A percentile compares a stretch with the other conserved stretches of the same genome.
phyloP scores from a whole-genome alignment of 2,329 filamentous ascomycete species.

The Coleophoma eucalyptorum region DNA sequence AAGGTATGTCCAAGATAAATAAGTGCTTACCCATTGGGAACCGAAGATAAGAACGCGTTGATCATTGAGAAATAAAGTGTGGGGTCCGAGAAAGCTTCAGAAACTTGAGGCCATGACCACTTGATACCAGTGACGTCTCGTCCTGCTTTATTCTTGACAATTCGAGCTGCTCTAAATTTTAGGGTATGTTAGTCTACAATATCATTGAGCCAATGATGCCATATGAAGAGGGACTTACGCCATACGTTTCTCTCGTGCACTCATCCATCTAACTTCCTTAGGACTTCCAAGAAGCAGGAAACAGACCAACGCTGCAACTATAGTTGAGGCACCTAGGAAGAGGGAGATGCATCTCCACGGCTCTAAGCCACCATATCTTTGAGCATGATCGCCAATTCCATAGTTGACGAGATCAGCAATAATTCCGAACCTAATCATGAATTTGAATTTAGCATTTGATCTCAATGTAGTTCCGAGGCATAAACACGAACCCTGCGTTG shows the following conservation, averaged over 20 bases:
- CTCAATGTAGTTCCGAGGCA: too few relatives aligned
- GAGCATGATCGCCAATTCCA: constrained; percentile 11
- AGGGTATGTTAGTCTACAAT: too few relatives aligned
- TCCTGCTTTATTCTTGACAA: constrained; percentile 15
- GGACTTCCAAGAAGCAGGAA: constrained; percentile 20
- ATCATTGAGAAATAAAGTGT: not conserved
- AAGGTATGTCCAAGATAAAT: not conserved
- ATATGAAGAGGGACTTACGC: constrained; percentile 6
- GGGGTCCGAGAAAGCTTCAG: not conserved
- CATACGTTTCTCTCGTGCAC: constrained; percentile 15
- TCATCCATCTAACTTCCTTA: constrained; percentile 20
- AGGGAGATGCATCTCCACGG: constrained; percentile 16
- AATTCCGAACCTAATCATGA: not conserved
- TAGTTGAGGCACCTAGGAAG: constrained; percentile 15
- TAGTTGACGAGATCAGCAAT: constrained; percentile 15
- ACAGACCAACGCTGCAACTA: constrained; percentile 13
- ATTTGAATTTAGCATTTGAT: too few relatives aligned
- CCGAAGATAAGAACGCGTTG: not conserved
- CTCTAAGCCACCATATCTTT: constrained; percentile 12
- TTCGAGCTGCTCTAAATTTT: constrained; percentile 10
- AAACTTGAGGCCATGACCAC: not conserved
- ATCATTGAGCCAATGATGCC: too few relatives aligned
- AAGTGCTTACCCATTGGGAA: not conserved
- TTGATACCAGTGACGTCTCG: constrained; percentile 6
- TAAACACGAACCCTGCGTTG: not conserved